Conservation (phyloP, 805 yeast genomes). For the Candida glaebosa region DNA sequence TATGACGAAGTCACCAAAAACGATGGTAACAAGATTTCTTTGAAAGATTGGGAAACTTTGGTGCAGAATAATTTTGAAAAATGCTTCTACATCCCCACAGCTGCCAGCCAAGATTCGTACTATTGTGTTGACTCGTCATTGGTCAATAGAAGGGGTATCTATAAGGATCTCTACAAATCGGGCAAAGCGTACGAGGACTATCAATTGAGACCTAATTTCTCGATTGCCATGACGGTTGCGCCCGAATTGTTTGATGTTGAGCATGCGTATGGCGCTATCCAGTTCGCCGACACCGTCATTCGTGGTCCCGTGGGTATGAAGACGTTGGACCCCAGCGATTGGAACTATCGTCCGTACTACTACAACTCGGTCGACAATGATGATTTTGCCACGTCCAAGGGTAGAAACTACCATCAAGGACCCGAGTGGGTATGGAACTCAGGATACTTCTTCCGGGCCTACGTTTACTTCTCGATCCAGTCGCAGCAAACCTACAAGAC, state of each 20-base stretch:
- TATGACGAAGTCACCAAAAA: constrained; percentile 54
- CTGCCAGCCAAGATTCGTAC: constrained; percentile 55
- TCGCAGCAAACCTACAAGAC: constrained; percentile 43
- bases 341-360: constrained; percentile 89
- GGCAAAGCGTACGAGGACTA: constrained; percentile 93
- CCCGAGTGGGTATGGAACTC: constrained; percentile 97
- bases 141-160: constrained; percentile 88
- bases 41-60: constrained; percentile 70
- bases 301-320: constrained; percentile 91
- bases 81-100: constrained; percentile 70
- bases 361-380: constrained; percentile 72
- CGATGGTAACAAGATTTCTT: constrained; percentile 54
- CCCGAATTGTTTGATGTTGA: constrained; percentile 78
- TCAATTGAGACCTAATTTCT: constrained; percentile 87
- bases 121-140: constrained; percentile 61
- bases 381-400: constrained; percentile 91
- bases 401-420: constrained; percentile 96
- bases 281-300: constrained; percentile 65
- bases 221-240: constrained; percentile 91
- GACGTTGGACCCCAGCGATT: constrained; percentile 89
- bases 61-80: constrained; percentile 73
- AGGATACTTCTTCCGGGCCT: constrained; percentile 85
- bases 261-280: constrained; percentile 62
- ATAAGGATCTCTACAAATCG: constrained; percentile 77
- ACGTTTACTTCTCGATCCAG: constrained; percentile 45